These are phyloP conservation scores for Fusarium annulatum DNA, from an alignment of 2,329 filamentous ascomycete genomes.

Conservation along the genomic window DNA sequence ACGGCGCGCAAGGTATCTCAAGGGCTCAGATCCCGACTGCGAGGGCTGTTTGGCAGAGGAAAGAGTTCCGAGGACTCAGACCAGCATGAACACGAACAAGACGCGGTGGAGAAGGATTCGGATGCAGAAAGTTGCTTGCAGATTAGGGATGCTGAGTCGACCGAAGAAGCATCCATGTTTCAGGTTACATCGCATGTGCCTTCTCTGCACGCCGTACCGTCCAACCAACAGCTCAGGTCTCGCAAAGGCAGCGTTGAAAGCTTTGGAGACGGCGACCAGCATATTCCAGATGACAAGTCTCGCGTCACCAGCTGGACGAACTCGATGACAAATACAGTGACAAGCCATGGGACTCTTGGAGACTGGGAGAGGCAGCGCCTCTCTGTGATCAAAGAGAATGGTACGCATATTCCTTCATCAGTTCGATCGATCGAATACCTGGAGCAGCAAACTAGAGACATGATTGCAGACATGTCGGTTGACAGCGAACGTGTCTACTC, in stretches of 20 bases:
- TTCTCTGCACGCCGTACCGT: constrained; percentile 60
- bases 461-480: constrained; percentile 48
- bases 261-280: constrained; percentile 53
- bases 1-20: constrained; percentile 72
- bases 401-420: constrained; percentile 53
- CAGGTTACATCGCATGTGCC: constrained; percentile 62
- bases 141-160: constrained; percentile 49
- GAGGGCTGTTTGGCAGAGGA: constrained; percentile 51
- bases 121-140: constrained; percentile 48
- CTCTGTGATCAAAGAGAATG: constrained; percentile 72
- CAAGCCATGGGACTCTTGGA: constrained; percentile 53
- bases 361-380: constrained; percentile 67
- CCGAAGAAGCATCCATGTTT: constrained; percentile 59
- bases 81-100: constrained; percentile 3
- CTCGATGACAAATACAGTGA: constrained; percentile 67
- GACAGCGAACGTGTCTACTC: constrained; percentile 72
- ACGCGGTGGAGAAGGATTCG: constrained; percentile 28
- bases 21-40: constrained; percentile 70
- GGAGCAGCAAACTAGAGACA: constrained; percentile 29
- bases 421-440: constrained; percentile 43
- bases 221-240: constrained; percentile 60
- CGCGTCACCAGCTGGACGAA: constrained; percentile 79
- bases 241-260: constrained; percentile 67
- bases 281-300: constrained; percentile 64
- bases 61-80: constrained; percentile 34